Base-by-base conservation (phyloP, 2,329 filamentous ascomycete species). In the Verticillium dahliae region DNA sequence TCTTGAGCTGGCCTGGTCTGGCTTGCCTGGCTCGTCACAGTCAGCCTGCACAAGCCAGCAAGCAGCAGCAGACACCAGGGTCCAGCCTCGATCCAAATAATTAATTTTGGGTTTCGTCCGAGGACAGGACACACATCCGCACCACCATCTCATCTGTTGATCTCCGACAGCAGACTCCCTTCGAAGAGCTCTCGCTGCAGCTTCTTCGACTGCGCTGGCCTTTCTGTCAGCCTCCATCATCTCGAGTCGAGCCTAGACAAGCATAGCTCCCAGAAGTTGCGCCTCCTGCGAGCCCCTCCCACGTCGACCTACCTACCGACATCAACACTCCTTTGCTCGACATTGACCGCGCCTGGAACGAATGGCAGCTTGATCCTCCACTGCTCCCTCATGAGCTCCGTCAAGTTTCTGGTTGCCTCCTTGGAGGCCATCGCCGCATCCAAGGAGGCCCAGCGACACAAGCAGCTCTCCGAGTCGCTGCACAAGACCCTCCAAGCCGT, bases 371-470 rank as follows among this genome's bases (percentile, higher is more conserved):
- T 69, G 73, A 65, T 67, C 64, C 67, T 68, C 68, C 66, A 69
- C 69, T 72, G 79, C 70, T 84, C 86, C 72, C 89, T 86, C 69
- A 90, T 96, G 80, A 96, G 90, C 83, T 98, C 95, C 68, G 88
- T 96, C 70, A 93, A 97, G 70, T 99, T 99, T 74, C 92, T 99
- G 70, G 88, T 96, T 71, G 93, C 91, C 71, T 94, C 95, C 45
- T 80, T 99, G 72, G 95, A 97, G 81, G 89, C 88, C 73, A 97
- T 99, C 71, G 91, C 90, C 63, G 85, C 89, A 61, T 96, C 93
- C 56, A 96, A 94, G 77, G 94, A 99, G 79, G 92, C 93, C 59
- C 85, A 90, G 74, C 91, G 88, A 77, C 92, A 88, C 74, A 95
- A 92, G 75, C 88, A 92, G 71, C 83, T 99, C 50, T 87, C 85